phyloP scores from a whole-genome alignment of 2,329 filamentous ascomycete genomes.

The Drechslerella coelobrocha region DNA sequence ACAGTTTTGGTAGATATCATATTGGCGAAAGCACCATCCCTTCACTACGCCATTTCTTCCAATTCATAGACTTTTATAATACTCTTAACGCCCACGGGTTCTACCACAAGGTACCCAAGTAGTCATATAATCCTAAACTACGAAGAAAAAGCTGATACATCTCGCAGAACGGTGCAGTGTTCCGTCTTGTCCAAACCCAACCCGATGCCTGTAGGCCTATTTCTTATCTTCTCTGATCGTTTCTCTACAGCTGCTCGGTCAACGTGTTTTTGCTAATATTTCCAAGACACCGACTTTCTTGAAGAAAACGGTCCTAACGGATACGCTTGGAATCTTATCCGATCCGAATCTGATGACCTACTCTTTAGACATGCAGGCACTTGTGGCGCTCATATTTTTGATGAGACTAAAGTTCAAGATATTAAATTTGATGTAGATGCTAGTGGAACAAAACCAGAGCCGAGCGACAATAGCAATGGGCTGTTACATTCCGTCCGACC shows the following conservation, averaged over 20 bases:
- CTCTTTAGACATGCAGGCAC: constrained; percentile 60
- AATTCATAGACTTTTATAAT: constrained; percentile 61
- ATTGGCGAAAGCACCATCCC: constrained; percentile 58
- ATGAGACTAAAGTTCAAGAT: constrained; percentile 58
- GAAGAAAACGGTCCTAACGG: constrained; percentile 58
- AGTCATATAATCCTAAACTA: too few species aligned
- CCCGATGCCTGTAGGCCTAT: constrained; percentile 57
- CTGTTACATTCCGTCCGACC: constrained; percentile 57
- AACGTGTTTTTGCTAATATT: too few species aligned
- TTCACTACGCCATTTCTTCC: constrained; percentile 60
- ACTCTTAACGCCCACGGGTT: constrained; percentile 60
- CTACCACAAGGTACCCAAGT: constrained; percentile 58
- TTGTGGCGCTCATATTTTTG: constrained; percentile 60
- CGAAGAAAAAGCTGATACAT: too few species aligned
- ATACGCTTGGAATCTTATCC: constrained; percentile 62
- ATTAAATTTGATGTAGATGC: constrained; percentile 58
- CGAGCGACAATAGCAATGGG: too few species aligned
- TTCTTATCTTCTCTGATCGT: not conserved
- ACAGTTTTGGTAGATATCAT: constrained; percentile 56
- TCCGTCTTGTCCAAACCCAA: constrained; percentile 58
- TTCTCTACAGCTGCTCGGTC: too few species aligned
- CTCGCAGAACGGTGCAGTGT: constrained; percentile 58
- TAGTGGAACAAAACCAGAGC: too few species aligned
- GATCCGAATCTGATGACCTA: constrained; percentile 61
- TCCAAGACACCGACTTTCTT: constrained; percentile 60